Evolutionary conservation across 106 monocot species (phyloP), one percentile per base, ranked within the genome.

Genomic region (Platanthera zijinensis): DNA sequence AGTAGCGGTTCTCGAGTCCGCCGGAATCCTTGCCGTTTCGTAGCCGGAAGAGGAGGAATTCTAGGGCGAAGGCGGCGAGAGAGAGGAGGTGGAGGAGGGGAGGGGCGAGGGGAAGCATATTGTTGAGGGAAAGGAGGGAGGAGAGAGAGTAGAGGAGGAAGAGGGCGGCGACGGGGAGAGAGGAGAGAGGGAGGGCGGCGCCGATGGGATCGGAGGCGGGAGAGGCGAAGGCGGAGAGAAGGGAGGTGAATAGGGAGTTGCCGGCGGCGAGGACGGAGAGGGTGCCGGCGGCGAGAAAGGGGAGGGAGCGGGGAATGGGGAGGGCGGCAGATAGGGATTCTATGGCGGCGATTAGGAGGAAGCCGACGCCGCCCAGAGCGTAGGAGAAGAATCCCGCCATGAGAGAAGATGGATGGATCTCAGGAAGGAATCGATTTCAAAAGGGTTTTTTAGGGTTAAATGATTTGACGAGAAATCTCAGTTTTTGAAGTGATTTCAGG

Each of bases 1-100:
- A 87, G 87, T 93, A 96, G 71, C 90, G 90, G 71, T 73, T 83
- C 84, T 96, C 93, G 75, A 96, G 45, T 52, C 84, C 85, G 51
- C 63, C 78, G 66, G 82, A 51, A 80, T 80, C 84, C 49, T 81
- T 68, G 78, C 74, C 80, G 78, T 71, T 81, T 56, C 81, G 76
- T 75, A 83, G 79, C 76, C 19, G 51, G 84, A 93, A 84, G 81
- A 84, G 74, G 70, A 89, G 82, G 84, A 87, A 76, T 64, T 89
- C 83, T 2, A 78, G 78, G 28, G 69, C 10, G 76, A 93, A 91
- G 76, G 89, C 76, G 84, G 84, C 68, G 78, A 81, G 45, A 77
- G 79, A 79, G 74, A 91, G 61, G 81, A 96, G 87, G 57, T 89
- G 84, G 66, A 80, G 83, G 75, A 83, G 71, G 54, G 84, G 45